Percentiles rank a stretch among this genome's conserved stretches.
These are phyloP conservation scores for Aspergillus tubingensis DNA, from an alignment of 2,329 filamentous ascomycete genomes.

Conservation along the genomic window DNA sequence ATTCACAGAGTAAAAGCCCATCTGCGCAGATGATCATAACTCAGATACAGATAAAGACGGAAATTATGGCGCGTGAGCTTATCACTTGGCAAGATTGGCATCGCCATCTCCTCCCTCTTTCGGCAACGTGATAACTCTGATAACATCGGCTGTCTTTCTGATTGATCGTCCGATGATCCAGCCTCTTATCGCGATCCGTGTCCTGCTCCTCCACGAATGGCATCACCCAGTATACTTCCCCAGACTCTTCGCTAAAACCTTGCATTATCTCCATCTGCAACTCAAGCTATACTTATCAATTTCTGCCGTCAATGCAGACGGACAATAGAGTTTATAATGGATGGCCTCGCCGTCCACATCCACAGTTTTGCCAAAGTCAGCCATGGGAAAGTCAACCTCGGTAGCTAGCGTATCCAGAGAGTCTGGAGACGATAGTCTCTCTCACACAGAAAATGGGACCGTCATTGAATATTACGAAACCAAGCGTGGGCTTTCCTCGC, in stretches of 20 bases:
- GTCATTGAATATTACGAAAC: slow-evolving; percentile 17
- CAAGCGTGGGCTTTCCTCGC: slow-evolving; percentile 15
- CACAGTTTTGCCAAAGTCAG: not conserved
- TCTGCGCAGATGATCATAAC: too few species aligned
- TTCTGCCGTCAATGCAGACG: too few species aligned
- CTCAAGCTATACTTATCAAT: too few species aligned
- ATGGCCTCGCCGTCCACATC: not conserved
- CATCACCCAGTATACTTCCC: not conserved
- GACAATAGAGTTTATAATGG: not conserved
- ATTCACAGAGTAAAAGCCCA: too few species aligned
- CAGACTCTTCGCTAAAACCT: not conserved
- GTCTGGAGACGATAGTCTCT: slow-evolving; percentile 9
- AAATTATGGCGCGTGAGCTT: not conserved
- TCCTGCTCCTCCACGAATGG: not conserved
- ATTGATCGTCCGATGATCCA: not conserved
- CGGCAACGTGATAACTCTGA: slow-evolving; percentile 1
- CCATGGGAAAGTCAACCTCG: slow-evolving; percentile 27
- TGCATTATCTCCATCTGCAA: not conserved
- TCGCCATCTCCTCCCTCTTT: slow-evolving; percentile 18
- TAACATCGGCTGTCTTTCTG: not conserved
- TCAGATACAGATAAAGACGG: too few species aligned
- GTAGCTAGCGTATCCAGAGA: not conserved
- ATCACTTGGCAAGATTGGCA: slow-evolving; percentile 18
- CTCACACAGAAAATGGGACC: slow-evolving; percentile 22
- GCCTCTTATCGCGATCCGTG: slow-evolving; percentile 6